Base-by-base conservation (phyloP, 768 basidiomycete genomes). In the Mrakia blollopis region DNA sequence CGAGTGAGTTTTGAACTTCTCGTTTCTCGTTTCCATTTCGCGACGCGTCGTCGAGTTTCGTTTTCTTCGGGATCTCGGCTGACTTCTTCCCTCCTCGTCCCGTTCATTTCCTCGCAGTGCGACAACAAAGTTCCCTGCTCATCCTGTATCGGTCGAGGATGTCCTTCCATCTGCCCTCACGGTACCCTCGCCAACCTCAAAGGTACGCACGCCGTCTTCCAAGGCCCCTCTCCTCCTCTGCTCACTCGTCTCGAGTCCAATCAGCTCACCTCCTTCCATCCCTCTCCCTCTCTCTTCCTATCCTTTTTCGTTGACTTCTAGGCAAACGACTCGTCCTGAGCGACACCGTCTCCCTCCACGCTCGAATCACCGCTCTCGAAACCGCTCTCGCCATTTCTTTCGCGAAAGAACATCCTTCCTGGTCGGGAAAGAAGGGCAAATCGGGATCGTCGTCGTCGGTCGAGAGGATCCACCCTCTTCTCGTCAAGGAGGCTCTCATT, bases 101-200 rank as follows among this genome's bases (percentile, higher is more conserved):
- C 25, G 7, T 28, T 63, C 30, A 8, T 18, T 18, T 30, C 4
- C 39, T 30, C n/a, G 9, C 41, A 74, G 73, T 74, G 73, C 62
- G 63, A 74, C 73, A 62, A 65, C 47, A n/a, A 39, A 32, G 62
- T 47, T 10, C 73, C 73, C 47, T 74, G 73, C 62, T 52, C 61
- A 0, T 74, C 73, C 18, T 74, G 73, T 32, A 50, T 74, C 62
- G 21, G 62, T n/a, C 73, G 73, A 47, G 73, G 73, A 7, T 63
- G 61, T 41, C 30, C 73, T 25, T 35, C 41, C 32, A 50, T 74
- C 62, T 74, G 73, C 30, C 73, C 73, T 6, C 14, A 44, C 62
- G 73, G 62, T 16, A 41, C 62, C 16, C 73, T 74, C 73, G 73
- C 73, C 9, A 65, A 65, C 63, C n/a, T 65, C 54, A 62, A 62